Conservation (phyloP, 495 filamentous ascomycete species). For the Hypoxylon crocopeplum region DNA sequence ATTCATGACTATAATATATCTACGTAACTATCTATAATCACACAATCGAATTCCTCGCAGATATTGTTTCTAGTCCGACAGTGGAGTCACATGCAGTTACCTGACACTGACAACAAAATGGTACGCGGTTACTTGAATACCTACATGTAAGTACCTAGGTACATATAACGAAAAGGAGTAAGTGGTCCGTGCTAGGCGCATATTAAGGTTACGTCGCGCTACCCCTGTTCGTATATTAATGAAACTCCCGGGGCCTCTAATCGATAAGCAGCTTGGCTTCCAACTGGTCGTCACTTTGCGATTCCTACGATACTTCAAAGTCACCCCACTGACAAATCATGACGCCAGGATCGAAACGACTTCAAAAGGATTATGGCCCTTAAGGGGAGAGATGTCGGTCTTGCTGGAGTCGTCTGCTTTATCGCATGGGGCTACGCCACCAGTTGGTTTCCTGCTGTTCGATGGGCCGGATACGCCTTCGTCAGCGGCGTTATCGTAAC, state of each 20-base stretch:
- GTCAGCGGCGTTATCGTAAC: slow-evolving; percentile 66
- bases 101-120: too few relatives aligned
- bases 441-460: slow-evolving; percentile 78
- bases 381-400: slow-evolving; percentile 73
- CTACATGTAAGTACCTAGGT: background rate
- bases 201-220: too few relatives aligned
- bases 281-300: slow-evolving; percentile 2
- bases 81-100: too few relatives aligned
- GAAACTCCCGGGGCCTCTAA: too few relatives aligned
- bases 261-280: slow-evolving; percentile 27
- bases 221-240: too few relatives aligned
- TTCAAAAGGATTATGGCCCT: slow-evolving; percentile 72
- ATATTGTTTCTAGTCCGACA: too few relatives aligned
- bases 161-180: too few relatives aligned
- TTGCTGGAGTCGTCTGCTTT: slow-evolving; percentile 74
- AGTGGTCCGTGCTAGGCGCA: too few relatives aligned
- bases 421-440: slow-evolving; percentile 85
- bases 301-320: background rate
- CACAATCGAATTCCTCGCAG: too few relatives aligned
- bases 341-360: slow-evolving; percentile 44
- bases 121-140: too few relatives aligned
- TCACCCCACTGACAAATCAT: slow-evolving; percentile 44
- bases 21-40: too few relatives aligned
- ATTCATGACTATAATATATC: too few relatives aligned
- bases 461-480: slow-evolving; percentile 83